Evolutionary conservation across 495 filamentous ascomycete genomes (phyloP).

Genomic region (Terfezia claveryi): DNA sequence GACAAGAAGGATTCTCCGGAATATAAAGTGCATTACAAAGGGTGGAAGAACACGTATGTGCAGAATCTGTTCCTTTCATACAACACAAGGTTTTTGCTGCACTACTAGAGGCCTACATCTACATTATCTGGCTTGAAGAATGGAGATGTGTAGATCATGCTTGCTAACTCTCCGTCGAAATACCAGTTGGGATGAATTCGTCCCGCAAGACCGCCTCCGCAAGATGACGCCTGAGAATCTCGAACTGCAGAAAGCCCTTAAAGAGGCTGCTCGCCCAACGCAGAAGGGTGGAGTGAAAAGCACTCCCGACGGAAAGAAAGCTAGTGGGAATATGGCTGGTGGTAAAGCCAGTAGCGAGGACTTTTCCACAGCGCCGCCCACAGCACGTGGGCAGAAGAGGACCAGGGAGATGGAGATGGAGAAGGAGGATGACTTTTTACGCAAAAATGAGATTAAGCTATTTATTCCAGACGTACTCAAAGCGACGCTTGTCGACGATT

Average conservation of each 20-base stretch:
- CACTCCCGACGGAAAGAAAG: background rate
- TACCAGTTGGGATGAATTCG: constrained; percentile 90
- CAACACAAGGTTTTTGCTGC: no score
- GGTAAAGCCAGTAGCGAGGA: constrained; percentile 18
- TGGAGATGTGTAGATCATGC: background rate
- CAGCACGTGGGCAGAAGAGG: constrained; percentile 39
- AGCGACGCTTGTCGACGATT: constrained; percentile 82
- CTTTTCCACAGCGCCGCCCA: constrained; percentile 25
- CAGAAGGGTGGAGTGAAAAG: background rate
- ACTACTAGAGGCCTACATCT: background rate
- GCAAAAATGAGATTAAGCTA: constrained; percentile 59
- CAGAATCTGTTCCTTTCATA: background rate
- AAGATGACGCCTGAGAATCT: constrained; percentile 87
- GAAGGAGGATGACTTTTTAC: constrained; percentile 62
- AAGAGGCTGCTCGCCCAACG: constrained; percentile 6
- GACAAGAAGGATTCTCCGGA: constrained; percentile 55
- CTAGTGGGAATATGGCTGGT: constrained; percentile 12
- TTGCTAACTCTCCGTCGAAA: background rate
- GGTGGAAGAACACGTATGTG: constrained; percentile 89
- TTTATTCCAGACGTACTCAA: constrained; percentile 68
- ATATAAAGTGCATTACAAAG: constrained; percentile 94
- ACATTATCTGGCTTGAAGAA: background rate
- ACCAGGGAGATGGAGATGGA: constrained; percentile 25
- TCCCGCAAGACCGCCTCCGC: constrained; percentile 75
- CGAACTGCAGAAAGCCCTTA: constrained; percentile 17